Evolutionary conservation across 495 filamentous ascomycete genomes (phyloP).

Genomic region (Corynascus novoguineensis): DNA sequence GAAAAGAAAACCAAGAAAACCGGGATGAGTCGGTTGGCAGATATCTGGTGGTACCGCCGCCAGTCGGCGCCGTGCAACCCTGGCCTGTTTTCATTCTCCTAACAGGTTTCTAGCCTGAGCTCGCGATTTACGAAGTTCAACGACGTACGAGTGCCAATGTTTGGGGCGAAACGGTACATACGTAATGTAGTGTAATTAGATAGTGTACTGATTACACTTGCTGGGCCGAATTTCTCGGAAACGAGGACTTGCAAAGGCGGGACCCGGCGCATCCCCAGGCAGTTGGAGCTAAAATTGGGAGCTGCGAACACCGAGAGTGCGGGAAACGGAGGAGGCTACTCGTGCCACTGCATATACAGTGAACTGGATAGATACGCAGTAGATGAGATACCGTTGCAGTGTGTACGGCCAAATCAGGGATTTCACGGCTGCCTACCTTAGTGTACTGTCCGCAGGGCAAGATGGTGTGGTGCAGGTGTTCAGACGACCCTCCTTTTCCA

Average conservation of each 20-base stretch:
- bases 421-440: no score
- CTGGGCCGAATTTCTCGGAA: neutral
- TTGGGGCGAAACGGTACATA: no score
- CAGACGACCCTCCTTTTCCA: neutral
- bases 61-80: neutral
- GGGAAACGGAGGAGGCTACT: neutral
- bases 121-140: no score
- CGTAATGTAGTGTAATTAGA: no score
- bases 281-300: conserved; percentile 1
- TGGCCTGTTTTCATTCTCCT: neutral
- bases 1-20: neutral
- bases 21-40: neutral
- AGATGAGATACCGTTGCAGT: no score
- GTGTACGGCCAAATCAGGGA: no score
- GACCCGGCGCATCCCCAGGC: no score
- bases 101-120: neutral
- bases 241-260: conserved; percentile 1
- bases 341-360: neutral
- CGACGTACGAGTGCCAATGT: no score
- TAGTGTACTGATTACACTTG: no score
- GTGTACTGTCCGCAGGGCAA: no score
- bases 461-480: neutral
- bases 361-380: neutral
- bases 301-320: neutral
- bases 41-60: neutral